Evolutionary conservation across 257 asterid genomes (phyloP), one percentile per base, ranked within the genome.

Genomic region (Cinchona pubescens): DNA sequence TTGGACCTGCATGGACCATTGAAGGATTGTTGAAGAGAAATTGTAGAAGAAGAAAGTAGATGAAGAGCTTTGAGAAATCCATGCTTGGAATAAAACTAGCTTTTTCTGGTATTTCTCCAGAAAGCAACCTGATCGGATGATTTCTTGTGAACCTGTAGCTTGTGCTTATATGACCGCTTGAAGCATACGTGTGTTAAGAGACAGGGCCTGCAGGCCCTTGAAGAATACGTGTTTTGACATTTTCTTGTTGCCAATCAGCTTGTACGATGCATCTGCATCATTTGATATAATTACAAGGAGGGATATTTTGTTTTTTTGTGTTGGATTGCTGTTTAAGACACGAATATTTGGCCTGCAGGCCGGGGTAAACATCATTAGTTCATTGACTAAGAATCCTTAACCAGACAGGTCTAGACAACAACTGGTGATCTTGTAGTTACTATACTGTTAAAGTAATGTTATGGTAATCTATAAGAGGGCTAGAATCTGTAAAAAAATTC

Each of bases 21-120:
- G 42, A 13, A 16, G 65, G 38, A 76, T 63, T 62, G 79, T 16
- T 35, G 68, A 72, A 56, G 18, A 83, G 74, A 48, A 58, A 9
- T 27, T 70, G 87, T 69, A 86, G 81, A 67, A 75, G 68, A 59
- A 86, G 72, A 67, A 78, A 38, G 71, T 66, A 67, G 76, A 79
- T 38, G 80, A 7, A 35, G 73, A 81, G 55, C 74, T 67, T 76
- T 67, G 80, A 77, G 53, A 87, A 73, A 71, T 71, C 63, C 96
- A 90, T 87, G 64, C 0, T 80, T 75, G 38, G 21, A 13, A 66
- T 13, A n/a, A 71, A 60, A 56, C 35, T n/a, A 74, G 61, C 3
- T 42, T 9, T 67, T 48, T 15, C 58, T 58, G 37, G 29, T 40
- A 62, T 14, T 48, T 38, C 4, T 59, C 38, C 7, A 61, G 48